Evolutionary conservation across 108 stramenopile species (phyloP), one percentile per base, ranked within the genome.

Genomic region (Nitzschia putrida): DNA sequence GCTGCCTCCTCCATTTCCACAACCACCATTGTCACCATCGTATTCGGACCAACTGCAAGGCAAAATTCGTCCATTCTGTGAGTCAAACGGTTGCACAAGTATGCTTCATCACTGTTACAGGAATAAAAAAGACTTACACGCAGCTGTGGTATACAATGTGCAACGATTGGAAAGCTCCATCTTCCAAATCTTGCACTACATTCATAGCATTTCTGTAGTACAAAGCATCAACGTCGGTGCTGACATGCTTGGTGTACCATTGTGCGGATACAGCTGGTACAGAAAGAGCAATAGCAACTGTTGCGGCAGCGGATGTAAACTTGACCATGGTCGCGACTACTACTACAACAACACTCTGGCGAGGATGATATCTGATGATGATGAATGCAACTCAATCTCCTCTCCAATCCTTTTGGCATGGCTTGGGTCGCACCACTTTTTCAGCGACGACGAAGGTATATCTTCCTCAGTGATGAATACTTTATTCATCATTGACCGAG

Each of bases 1-100:
- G 72, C 34, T 49, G 39, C 45, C 53, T 47, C 69, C 74, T 25
- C 53, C 68, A 56, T 68, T 61, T 51, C 74, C 59, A 20, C 60
- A 76, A 25, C 72, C 67, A 22, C 61, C 40, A 25, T 69, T 61
- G 50, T 73, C 77, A 54, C 47, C 64, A 14, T 59, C 55, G 44
- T 66, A 84, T 53, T 81, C 78, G 41, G 60, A 64, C 83, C 80
- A 84, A 4, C 73, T 74, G 45, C 6, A 47, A 63, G 21, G 18
- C n/a, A 34, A 4, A 34, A 34, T 34, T 34, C 29, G 3, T 1
- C 4, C 29, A 34, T 34, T 34, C 29, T 34, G 29, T 34, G 4
- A 34, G 29, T 34, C 1, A 1, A 34, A 34, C 4, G 1, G 29
- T 34, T 34, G 29, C 4, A 34, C 1, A 1, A 34, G 4, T 34